phyloP scores from a whole-genome alignment of 2,329 filamentous ascomycete species.

The Alternaria panax region DNA sequence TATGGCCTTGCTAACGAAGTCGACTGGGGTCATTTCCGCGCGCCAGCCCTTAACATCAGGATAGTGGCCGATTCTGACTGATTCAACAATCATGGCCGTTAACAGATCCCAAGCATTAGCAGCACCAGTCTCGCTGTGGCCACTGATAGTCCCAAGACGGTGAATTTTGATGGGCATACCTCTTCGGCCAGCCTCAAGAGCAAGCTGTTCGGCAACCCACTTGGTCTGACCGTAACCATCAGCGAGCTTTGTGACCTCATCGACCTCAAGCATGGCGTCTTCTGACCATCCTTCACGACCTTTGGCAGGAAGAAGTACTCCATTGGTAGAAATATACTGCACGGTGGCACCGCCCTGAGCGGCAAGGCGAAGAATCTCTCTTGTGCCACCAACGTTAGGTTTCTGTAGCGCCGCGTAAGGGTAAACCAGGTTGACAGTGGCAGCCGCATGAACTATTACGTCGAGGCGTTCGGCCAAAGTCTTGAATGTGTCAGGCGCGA shows the following conservation, averaged over 20 bases:
- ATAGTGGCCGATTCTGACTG: constrained; percentile 72
- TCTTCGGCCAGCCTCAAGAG: constrained; percentile 71
- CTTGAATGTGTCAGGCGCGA: constrained; percentile 70
- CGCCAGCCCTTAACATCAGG: constrained; percentile 78
- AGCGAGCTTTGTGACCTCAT: constrained; percentile 71
- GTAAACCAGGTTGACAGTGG: constrained; percentile 77
- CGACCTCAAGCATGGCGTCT: constrained; percentile 69
- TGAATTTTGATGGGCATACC: constrained; percentile 75
- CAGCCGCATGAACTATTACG: constrained; percentile 79
- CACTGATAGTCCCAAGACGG: constrained; percentile 78
- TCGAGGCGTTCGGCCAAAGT: constrained; percentile 70
- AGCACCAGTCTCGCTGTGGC: constrained; percentile 76
- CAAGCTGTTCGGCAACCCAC: constrained; percentile 80
- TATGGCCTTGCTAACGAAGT: constrained; percentile 79
- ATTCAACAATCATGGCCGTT: constrained; percentile 78
- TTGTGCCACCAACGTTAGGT: constrained; percentile 80
- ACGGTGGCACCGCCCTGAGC: constrained; percentile 72
- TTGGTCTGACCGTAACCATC: constrained; percentile 83
- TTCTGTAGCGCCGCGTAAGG: constrained; percentile 78
- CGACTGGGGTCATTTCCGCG: constrained; percentile 83
- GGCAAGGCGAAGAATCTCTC: constrained; percentile 76
- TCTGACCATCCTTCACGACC: constrained; percentile 73
- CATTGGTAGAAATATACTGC: constrained; percentile 82
- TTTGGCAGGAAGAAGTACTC: constrained; percentile 73
- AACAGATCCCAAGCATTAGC: constrained; percentile 81